A percentile compares a stretch with the other conserved stretches of the same genome.
Conservation (phyloP, 2,329 filamentous ascomycete genomes). For the Colletotrichum shisoi region DNA sequence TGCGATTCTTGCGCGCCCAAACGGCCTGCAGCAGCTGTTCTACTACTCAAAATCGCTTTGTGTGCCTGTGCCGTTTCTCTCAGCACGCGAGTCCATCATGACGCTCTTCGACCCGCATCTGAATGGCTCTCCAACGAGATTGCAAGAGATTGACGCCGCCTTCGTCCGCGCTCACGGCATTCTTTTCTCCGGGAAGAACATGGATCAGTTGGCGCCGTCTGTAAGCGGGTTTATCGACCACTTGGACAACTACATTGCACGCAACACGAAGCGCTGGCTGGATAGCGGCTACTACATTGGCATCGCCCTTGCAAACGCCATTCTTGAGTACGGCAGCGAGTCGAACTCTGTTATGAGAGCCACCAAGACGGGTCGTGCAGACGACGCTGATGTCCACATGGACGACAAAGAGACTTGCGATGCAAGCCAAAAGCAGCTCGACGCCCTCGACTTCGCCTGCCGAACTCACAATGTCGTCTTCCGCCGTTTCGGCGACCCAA, state of each 20-base stretch:
- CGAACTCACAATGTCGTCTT: not conserved
- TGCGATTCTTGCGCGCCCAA: constrained; percentile 77
- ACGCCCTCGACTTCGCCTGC: constrained; percentile 61
- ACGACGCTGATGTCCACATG: constrained; percentile 2
- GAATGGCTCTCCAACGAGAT: accelerated
- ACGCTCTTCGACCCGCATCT: constrained; percentile 72
- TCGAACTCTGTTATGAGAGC: constrained; percentile 3
- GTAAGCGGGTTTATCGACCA: constrained; percentile 55
- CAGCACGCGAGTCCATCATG: constrained; percentile 74
- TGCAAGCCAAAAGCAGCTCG: constrained; percentile 55
- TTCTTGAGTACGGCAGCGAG: constrained; percentile 60
- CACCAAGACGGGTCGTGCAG: not conserved
- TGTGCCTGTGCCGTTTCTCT: constrained; percentile 70
- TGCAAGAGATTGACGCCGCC: constrained; percentile 2
- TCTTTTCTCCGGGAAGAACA: constrained; percentile 5
- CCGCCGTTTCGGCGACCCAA: not conserved
- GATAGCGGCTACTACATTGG: constrained; percentile 62
- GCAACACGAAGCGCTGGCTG: constrained; percentile 60
- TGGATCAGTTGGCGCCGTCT: not conserved
- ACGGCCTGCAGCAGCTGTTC: constrained; percentile 74
- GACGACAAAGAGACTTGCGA: not conserved
- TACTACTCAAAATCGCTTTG: constrained; percentile 76
- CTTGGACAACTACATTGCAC: constrained; percentile 66
- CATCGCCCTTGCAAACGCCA: constrained; percentile 61
- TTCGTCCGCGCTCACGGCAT: constrained; percentile 24